Evolutionary conservation across 148 eudicot species (phyloP).

Genomic region (Drosera capensis): DNA sequence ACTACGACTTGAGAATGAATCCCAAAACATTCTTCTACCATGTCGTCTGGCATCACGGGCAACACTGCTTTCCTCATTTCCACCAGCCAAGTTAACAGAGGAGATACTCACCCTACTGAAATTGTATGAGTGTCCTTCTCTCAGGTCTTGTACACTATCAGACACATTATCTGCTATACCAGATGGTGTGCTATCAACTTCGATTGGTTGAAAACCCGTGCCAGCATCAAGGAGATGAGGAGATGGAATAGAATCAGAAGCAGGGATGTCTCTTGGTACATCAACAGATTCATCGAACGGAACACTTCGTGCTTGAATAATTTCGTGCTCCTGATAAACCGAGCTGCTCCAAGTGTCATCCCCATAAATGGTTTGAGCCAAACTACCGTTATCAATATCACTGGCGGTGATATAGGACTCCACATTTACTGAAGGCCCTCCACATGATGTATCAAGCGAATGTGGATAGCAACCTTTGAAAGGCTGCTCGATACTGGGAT

Average conservation of each 20-base stretch:
- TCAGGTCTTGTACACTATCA: constrained; percentile 24
- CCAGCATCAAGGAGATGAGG: constrained; percentile 19
- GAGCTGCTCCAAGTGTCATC: constrained; percentile 5
- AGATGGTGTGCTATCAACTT: constrained; percentile 22
- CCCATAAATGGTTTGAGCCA: constrained; percentile 5
- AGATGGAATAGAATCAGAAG: constrained; percentile 18
- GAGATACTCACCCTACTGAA: constrained; percentile 40
- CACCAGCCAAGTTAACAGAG: constrained; percentile 23
- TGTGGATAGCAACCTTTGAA: background rate
- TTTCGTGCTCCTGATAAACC: constrained; percentile 14
- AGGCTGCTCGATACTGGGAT: constrained; percentile 4
- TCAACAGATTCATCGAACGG: constrained; percentile 17
- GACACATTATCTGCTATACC: constrained; percentile 26
- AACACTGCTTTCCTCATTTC: constrained; percentile 27
- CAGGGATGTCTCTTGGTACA: constrained; percentile 10
- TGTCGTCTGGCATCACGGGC: constrained; percentile 47
- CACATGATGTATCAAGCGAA: constrained; percentile 18
- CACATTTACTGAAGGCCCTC: constrained; percentile 10
- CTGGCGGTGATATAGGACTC: constrained; percentile 2
- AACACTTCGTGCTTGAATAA: constrained; percentile 12
- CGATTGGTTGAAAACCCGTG: constrained; percentile 15
- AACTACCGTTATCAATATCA: constrained; percentile 8
- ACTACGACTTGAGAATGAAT: constrained; percentile 56
- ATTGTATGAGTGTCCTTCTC: constrained; percentile 35
- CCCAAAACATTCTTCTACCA: constrained; percentile 58